Conservation (phyloP, 768 basidiomycete genomes). For the Hygrocybe coccinea region DNA sequence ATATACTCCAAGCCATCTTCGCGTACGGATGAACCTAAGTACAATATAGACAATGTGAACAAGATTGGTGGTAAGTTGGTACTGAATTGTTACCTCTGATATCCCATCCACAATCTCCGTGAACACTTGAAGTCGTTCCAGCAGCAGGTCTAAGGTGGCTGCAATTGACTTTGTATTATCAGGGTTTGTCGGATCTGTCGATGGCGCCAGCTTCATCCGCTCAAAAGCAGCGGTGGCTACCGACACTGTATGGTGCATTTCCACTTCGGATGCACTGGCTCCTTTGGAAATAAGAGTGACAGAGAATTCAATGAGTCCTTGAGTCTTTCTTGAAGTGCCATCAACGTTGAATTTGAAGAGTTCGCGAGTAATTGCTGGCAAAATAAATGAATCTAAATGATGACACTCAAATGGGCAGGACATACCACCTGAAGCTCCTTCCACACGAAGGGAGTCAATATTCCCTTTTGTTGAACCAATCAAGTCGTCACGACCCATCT, state of each 20-base stretch:
- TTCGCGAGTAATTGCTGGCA: no score
- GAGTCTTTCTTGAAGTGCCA: no score
- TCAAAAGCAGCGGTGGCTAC: not conserved
- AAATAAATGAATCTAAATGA: not conserved
- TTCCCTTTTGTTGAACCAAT: not conserved
- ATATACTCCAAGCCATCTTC: conserved; percentile 3
- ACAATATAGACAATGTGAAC: not conserved
- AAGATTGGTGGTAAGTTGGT: not conserved
- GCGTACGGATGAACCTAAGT: conserved; percentile 7
- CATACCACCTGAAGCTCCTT: not conserved
- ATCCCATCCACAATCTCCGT: not conserved
- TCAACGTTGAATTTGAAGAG: no score
- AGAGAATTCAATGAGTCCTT: no score
- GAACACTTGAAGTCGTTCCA: not conserved
- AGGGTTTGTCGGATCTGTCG: not conserved
- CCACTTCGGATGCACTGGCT: not conserved
- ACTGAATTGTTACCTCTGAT: not conserved
- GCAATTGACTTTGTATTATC: no score
- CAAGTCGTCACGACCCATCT: not conserved
- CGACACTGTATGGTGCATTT: not conserved
- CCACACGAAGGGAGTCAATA: not conserved
- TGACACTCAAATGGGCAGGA: not conserved
- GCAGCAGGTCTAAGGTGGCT: no score
- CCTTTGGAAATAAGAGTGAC: no score
- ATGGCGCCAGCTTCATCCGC: not conserved